Base-by-base conservation (phyloP, 371 early-diverging fungal species). In the Chytridium lagenaria region DNA sequence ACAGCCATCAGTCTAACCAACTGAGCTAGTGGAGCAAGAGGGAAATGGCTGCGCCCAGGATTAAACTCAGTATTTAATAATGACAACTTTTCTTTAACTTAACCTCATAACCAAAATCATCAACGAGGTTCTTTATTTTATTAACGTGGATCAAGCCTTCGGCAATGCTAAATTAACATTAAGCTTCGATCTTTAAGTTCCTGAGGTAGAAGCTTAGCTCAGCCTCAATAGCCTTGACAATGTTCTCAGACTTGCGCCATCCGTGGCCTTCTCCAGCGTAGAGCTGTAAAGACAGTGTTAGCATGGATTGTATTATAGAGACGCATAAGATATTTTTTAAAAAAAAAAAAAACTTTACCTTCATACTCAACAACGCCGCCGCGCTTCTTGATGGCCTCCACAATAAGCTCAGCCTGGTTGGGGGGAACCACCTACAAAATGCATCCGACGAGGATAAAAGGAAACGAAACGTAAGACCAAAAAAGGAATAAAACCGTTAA, bases 211-310 rank as follows among this genome's bases (percentile, higher is more conserved):
- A 79, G 10, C 33, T 40, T 3, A 76, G 38, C 63, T 76, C 71
- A 39, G 44, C 16, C 49, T 79, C 71, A 30, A 59, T 39, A 0
- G 73, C 37, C 31, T 59, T 31, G n/a, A 51, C 59, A 66, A 79
- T 79, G 69, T 73, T 76, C 23, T 65, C 64, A 12, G 52, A 59
- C 51, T 74, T 37, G 39, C 67, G 51, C 59, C 59, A 79, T 23
- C 79, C 93, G 70, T 93, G 93, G 33, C 84, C 88, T 70, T 93
- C 93, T 44, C 90, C 92, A 64, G 84, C 87, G 78, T 90, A 92
- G 28, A 77, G 44, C 71, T 85, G 37, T 12, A 15, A 44, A 44
- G 44, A 12, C 44, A n/a, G n/a, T n/a, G n/a, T n/a, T n/a, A n/a
- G n/a, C n/a, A n/a, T n/a, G n/a, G n/a, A n/a, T n/a, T n/a, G n/a